Base-by-base conservation (phyloP, 352 stramenopile genomes). In the Globisporangium abappressorium region DNA sequence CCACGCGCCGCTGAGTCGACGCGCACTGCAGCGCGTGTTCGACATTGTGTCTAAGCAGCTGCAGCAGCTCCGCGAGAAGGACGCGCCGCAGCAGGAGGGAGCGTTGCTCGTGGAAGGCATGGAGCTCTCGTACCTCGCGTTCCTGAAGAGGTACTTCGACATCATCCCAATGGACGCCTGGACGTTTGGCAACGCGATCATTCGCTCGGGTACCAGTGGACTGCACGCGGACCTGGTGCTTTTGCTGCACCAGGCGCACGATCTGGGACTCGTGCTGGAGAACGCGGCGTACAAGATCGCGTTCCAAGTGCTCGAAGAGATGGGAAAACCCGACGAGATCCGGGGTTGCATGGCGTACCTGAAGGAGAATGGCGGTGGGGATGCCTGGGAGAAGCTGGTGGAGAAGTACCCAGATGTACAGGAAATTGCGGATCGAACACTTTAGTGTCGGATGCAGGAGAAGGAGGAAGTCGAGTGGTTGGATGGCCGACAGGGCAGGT, bases 31-130 rank as follows among this genome's bases (percentile, higher is more conserved):
- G 53, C 79, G 80, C 7, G 79, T 90, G 34, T 87, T 90, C 38
- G 79, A 92, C 30, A 69, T 86, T 41, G 80, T 90, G 11, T 85
- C 78, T 9, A 75, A 78, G 56, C 81, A 90, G 30, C 73, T 90
- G 28, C 69, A 78, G 65, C 68, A 70, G 26, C 64, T 88, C 26
- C 69, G 68, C 5, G 53, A 74, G 30, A 58, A 73, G 38, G 62
- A 73, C 1, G 47, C 28, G 18, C 22, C 28, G 3, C 62, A 65
- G 51, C 8, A 11, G 8, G 6, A 30, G 11, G 59, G 62, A 30
- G 66, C 65, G 33, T 80, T 82, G 38, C 66, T 83, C 20, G 71
- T 86, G 20, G 70, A 86, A 5, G 82, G 70, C 26, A 67, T 81
- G 60, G 64, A 87, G 61, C 68, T 92, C 14, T 89, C 84, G 60